Evolutionary conservation across 2,329 filamentous ascomycete genomes (phyloP).

Genomic region (Aspergillus sp.): DNA sequence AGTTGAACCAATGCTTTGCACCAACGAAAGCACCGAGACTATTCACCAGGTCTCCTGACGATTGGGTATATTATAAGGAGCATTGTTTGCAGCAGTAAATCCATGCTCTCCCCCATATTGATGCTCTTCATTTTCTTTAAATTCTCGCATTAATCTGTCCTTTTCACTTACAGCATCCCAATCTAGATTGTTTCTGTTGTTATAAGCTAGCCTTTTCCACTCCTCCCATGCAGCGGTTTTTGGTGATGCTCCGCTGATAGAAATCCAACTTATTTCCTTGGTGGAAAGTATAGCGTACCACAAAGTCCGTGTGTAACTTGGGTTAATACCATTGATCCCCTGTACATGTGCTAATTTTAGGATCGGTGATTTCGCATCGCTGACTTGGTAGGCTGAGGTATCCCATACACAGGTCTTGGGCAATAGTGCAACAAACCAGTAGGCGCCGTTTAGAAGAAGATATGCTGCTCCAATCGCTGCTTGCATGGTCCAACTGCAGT

Average conservation of each 20-base stretch:
- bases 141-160: not conserved
- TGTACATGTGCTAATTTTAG: constrained; percentile 14
- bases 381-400: constrained; percentile 45
- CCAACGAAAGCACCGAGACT: no score
- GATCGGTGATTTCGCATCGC: constrained; percentile 42
- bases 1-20: no score
- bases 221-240: constrained; percentile 49
- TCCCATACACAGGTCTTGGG: constrained; percentile 52
- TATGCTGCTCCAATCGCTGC: constrained; percentile 54
- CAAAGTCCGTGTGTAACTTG: constrained; percentile 51
- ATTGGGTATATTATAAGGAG: no score
- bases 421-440: constrained; percentile 54
- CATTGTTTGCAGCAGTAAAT: no score
- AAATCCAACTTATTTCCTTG: constrained; percentile 49
- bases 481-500: constrained; percentile 57
- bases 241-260: constrained; percentile 50
- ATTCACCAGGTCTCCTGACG: no score
- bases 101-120: no score
- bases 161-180: not conserved
- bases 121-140: not conserved
- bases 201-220: constrained; percentile 42
- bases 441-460: constrained; percentile 55
- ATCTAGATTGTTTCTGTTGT: not conserved
- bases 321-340: not conserved
- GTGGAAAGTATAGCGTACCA: constrained; percentile 58